Evolutionary conservation across 352 stramenopile genomes (phyloP).

Genomic region (Halophytophthora polymorphica): DNA sequence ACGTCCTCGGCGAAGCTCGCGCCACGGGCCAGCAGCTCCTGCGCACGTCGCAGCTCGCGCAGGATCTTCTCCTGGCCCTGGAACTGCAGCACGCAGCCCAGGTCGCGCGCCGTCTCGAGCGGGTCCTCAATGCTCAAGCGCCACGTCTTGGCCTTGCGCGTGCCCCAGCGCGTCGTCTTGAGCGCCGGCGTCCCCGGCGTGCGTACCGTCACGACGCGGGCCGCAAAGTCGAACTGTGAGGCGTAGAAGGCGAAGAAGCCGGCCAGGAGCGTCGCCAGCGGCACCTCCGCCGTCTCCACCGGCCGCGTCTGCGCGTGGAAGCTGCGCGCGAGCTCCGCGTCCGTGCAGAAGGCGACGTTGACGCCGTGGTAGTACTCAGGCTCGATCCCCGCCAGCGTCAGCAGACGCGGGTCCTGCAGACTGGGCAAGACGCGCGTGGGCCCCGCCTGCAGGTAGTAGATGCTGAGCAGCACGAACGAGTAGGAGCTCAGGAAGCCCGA

Average conservation of each 20-base stretch:
- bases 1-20: slow-evolving; percentile 51
- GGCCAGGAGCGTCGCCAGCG: slow-evolving; percentile 83
- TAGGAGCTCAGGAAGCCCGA: slow-evolving; percentile 97
- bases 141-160: slow-evolving; percentile 60
- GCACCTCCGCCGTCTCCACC: slow-evolving; percentile 5
- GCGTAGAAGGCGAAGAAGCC: slow-evolving; percentile 97
- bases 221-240: slow-evolving; percentile 95
- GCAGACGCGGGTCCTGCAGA: slow-evolving; percentile 82
- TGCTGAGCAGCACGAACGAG: slow-evolving; percentile 96
- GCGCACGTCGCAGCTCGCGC: slow-evolving; percentile 55
- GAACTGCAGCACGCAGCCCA: slow-evolving; percentile 76
- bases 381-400: slow-evolving; percentile 32
- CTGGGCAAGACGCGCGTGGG: slow-evolving; percentile 90
- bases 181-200: slow-evolving; percentile 26
- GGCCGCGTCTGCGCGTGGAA: slow-evolving; percentile 33
- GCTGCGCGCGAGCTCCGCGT: slow-evolving; percentile 30
- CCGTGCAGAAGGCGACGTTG: slow-evolving; percentile 72
- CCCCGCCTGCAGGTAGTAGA: slow-evolving; percentile 95
- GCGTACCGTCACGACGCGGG: slow-evolving; percentile 92
- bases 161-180: slow-evolving; percentile 48
- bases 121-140: slow-evolving; percentile 86
- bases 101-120: slow-evolving; percentile 70
- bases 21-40: slow-evolving; percentile 38
- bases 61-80: slow-evolving; percentile 64
- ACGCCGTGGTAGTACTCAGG: slow-evolving; percentile 45